Evolutionary conservation across 176 grass and related monocot species (phyloP).

Genomic region (Cenchrus fungigraminus): DNA sequence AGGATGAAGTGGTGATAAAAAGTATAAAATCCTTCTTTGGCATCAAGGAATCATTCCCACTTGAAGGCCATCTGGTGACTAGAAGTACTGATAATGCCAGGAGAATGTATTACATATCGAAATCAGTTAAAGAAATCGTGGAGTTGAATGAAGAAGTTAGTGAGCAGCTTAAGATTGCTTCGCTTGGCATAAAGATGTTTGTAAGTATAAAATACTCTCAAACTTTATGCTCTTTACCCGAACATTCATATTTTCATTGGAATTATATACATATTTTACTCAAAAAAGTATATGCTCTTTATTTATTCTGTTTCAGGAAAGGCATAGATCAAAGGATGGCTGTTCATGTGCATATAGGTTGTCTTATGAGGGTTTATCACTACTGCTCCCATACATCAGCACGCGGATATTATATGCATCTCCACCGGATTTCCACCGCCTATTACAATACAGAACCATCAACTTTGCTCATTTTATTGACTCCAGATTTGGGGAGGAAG

Average conservation of each 20-base stretch:
- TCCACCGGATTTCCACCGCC: conserved; percentile 64
- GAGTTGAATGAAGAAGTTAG: conserved; percentile 68
- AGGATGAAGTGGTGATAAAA: conserved; percentile 57
- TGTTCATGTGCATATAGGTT: conserved; percentile 79
- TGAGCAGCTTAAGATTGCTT: conserved; percentile 85
- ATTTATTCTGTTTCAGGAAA: conserved; percentile 57
- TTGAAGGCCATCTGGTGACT: conserved; percentile 70
- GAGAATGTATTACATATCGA: conserved; percentile 89
- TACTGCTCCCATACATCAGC: conserved; percentile 75
- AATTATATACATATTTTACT: conserved; percentile 1
- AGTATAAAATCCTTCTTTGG: conserved; percentile 80
- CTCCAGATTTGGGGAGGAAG: conserved; percentile 57
- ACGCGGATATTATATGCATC: conserved; percentile 69
- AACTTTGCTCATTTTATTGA: conserved; percentile 71
- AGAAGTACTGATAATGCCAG: conserved; percentile 79
- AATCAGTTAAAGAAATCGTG: conserved; percentile 70
- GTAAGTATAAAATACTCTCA: conserved; percentile 56
- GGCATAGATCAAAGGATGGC: conserved; percentile 77
- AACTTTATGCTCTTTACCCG: background rate
- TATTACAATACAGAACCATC: conserved; percentile 71
- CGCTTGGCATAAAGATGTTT: conserved; percentile 89
- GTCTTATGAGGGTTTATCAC: conserved; percentile 77
- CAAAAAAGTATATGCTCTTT: background rate
- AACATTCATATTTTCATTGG: background rate
- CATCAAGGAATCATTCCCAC: conserved; percentile 67